Conservation (phyloP, 768 basidiomycete species). For the Boletus huronensis region DNA sequence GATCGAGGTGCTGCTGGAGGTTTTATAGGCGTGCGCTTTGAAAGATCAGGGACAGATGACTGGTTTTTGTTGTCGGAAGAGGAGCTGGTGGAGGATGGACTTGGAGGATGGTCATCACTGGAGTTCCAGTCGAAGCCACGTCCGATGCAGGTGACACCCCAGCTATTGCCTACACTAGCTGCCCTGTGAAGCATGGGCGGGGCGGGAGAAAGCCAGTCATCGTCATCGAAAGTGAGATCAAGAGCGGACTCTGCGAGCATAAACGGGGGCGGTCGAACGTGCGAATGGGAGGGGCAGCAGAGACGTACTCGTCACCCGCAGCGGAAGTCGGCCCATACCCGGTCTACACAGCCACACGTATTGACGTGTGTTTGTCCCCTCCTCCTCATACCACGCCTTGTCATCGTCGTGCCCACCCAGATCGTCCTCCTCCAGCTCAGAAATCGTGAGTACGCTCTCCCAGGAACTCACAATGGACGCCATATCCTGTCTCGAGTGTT, state of each 20-base stretch:
- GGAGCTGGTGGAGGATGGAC: not conserved
- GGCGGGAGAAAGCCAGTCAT: slow-evolving; percentile 60
- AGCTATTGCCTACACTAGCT: slow-evolving; percentile 71
- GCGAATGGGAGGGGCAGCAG: not conserved
- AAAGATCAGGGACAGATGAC: slow-evolving; percentile 13
- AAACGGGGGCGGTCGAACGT: not conserved
- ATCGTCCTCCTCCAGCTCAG: slow-evolving; percentile 48
- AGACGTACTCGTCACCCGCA: not conserved
- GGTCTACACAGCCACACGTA: slow-evolving; percentile 20
- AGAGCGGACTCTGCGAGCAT: slow-evolving; percentile 62
- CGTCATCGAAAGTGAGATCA: slow-evolving; percentile 64
- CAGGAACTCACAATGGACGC: not conserved
- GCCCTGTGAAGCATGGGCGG: slow-evolving; percentile 53
- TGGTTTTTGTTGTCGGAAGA: slow-evolving; percentile 10
- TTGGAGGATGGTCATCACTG: slow-evolving; percentile 32
- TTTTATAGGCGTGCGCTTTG: slow-evolving; percentile 6
- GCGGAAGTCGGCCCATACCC: not conserved
- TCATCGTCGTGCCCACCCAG: slow-evolving; percentile 8
- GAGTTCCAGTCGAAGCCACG: slow-evolving; percentile 76
- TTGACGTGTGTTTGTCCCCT: slow-evolving; percentile 26
- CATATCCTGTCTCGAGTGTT: not conserved
- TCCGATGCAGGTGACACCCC: slow-evolving; percentile 83
- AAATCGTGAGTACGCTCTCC: slow-evolving; percentile 47
- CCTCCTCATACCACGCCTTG: not conserved
- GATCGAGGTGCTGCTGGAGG: slow-evolving; percentile 6